Evolutionary conservation across 176 grass and related monocot genomes (phyloP).

Genomic region (Paspalum notatum): DNA sequence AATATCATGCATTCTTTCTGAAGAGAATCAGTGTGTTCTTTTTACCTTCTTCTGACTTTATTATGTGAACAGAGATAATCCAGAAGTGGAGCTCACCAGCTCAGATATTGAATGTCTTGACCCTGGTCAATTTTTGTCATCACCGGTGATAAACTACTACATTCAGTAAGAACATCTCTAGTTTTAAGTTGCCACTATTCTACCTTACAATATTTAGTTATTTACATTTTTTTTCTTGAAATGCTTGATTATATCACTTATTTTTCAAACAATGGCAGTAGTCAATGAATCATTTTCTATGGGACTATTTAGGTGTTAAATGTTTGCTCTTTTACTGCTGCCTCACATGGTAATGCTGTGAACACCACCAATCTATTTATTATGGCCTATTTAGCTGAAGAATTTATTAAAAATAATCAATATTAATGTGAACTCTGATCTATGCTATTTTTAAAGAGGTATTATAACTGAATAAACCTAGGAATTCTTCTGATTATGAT

Average conservation of each 20-base stretch:
- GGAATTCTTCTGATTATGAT: slow-evolving; percentile 4
- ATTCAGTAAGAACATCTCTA: slow-evolving; percentile 64
- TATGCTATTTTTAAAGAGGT: not conserved
- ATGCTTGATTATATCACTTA: not conserved
- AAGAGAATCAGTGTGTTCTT: slow-evolving; percentile 2
- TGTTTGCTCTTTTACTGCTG: not conserved
- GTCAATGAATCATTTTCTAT: slow-evolving; percentile 1
- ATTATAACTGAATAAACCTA: not conserved
- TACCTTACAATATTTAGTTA: slow-evolving; percentile 11
- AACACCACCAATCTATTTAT: slow-evolving; percentile 20
- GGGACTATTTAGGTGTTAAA: not conserved
- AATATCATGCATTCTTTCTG: slow-evolving; percentile 32
- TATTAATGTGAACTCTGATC: slow-evolving; percentile 3
- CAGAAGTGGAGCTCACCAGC: slow-evolving; percentile 62
- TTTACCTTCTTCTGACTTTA: slow-evolving; percentile 29
- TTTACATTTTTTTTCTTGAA: not conserved
- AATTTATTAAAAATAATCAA: slow-evolving; percentile 16
- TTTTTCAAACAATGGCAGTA: slow-evolving; percentile 1
- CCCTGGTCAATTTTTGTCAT: slow-evolving; percentile 69
- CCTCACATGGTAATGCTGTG: slow-evolving; percentile 17
- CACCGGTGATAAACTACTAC: slow-evolving; percentile 85
- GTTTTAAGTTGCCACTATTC: slow-evolving; percentile 18
- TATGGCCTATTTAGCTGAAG: slow-evolving; percentile 5
- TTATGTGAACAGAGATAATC: slow-evolving; percentile 74
- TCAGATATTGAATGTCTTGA: slow-evolving; percentile 76